phyloP scores from a whole-genome alignment of 177 flowering plant species.

The Vitis hybrid region DNA sequence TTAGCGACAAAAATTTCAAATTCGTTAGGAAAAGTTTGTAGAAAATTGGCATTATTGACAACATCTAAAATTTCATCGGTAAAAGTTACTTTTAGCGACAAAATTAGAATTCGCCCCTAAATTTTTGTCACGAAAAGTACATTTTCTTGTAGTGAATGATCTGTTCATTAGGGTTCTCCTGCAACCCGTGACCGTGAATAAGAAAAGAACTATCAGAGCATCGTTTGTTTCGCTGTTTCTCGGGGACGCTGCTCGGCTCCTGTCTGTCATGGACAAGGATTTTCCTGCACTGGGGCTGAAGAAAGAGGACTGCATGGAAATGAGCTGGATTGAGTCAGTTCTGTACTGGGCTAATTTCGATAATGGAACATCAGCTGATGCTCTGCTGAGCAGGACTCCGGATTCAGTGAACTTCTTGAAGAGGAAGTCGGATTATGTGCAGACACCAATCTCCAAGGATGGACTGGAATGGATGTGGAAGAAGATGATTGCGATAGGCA shows the following conservation, averaged over 20 bases:
- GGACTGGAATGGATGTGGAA: background rate
- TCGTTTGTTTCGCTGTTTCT: slow-evolving; percentile 18
- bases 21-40: too few relatives aligned
- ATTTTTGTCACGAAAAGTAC: too few relatives aligned
- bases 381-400: slow-evolving; percentile 3
- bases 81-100: too few relatives aligned
- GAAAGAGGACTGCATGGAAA: slow-evolving; percentile 16
- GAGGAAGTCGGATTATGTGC: slow-evolving; percentile 23
- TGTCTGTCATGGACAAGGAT: slow-evolving; percentile 10
- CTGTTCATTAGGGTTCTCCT: slow-evolving; percentile 25
- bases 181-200: slow-evolving; percentile 8
- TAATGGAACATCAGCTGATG: background rate
- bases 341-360: slow-evolving; percentile 16
- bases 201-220: slow-evolving; percentile 13
- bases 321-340: slow-evolving; percentile 16
- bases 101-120: too few relatives aligned
- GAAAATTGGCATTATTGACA: too few relatives aligned
- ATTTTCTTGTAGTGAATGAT: too few relatives aligned
- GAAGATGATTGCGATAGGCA: slow-evolving; percentile 5
- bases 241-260: slow-evolving; percentile 12
- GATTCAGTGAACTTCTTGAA: slow-evolving; percentile 4
- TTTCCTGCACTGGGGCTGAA: slow-evolving; percentile 28
- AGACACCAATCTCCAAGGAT: slow-evolving; percentile 9
- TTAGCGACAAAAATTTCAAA: too few relatives aligned
- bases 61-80: too few relatives aligned